Evolutionary conservation across 2,329 filamentous ascomycete species (phyloP), one percentile per base, ranked within the genome.

Genomic region (Colletotrichum sp.): DNA sequence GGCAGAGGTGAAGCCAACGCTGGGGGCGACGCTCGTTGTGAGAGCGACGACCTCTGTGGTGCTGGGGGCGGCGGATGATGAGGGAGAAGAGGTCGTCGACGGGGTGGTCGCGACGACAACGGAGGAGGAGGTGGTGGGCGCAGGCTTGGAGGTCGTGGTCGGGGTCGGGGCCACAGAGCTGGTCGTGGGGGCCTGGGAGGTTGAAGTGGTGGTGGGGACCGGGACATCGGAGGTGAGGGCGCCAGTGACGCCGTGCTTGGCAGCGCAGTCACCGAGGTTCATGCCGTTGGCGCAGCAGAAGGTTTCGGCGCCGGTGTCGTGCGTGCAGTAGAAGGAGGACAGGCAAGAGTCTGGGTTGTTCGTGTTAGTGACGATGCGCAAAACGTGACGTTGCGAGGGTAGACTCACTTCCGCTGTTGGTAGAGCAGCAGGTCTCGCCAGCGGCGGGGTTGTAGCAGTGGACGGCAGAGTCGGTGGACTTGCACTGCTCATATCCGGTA

Each of bases 261-360:
- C 83, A 72, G 92, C 91, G 83, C 92, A 93, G 61, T 89, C 83
- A 30, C 83, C 83, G 65, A 92, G 85, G 77, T 88, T 85, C 86
- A 90, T 86, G 76, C 84, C 86, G 59, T 92, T 84, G 57, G 91
- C 90, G 83, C 92, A 93, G 86, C 92, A 93, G 86, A 89, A 89
- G 39, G 91, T 92, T 72, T 87, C 84, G 70, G 84, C 83, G 60
- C 82, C 79, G 68, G 83, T 82, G 81, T 92, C 88, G 78, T 88
- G 85, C n/a, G 90, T 88, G 85, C 92, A 93, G 86, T 90, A 93
- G 86, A 90, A 93, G 66, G 90, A 91, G 18, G 84, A 82, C 36
- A 91, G 88, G 82, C 92, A 93, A 36, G 91, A 90, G 83, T 91
- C 91, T 92, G 68, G 32, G n/a, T 2, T 6, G 2, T 4, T 60